phyloP scores from a whole-genome alignment of 2,329 filamentous ascomycete genomes.

The Neofusicoccum sp. region DNA sequence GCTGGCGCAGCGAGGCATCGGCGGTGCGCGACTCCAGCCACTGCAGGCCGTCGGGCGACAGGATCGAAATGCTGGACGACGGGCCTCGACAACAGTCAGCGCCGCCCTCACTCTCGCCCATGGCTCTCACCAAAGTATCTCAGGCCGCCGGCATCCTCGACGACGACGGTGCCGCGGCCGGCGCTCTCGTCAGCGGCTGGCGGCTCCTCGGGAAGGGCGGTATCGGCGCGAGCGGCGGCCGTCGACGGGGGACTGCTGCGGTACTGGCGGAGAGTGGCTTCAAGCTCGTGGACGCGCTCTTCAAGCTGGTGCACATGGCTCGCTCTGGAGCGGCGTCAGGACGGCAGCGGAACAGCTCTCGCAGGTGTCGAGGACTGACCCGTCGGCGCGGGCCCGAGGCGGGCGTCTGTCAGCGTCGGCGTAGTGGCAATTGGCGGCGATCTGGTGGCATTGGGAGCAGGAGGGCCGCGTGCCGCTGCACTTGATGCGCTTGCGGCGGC shows the following conservation, averaged over 20 bases:
- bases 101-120: not conserved
- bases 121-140: constrained; percentile 6
- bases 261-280: not conserved
- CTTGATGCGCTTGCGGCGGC: not conserved
- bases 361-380: not conserved
- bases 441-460: not conserved
- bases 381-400: not conserved
- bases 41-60: constrained; percentile 1
- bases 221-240: no score
- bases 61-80: constrained; percentile 9
- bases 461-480: constrained; percentile 9
- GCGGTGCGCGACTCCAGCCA: constrained; percentile 9
- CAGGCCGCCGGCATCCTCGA: constrained; percentile 12
- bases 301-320: not conserved
- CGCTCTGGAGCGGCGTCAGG: not conserved
- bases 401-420: not conserved
- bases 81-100: constrained; percentile 12
- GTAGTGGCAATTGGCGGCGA: not conserved
- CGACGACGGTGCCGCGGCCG: not conserved
- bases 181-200: not conserved
- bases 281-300: constrained; percentile 1
- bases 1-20: constrained; percentile 12
- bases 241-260: not conserved
- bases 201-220: not conserved
- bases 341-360: no score